phyloP scores from a whole-genome alignment of 768 basidiomycete species.

The Lepiota subincarnata region DNA sequence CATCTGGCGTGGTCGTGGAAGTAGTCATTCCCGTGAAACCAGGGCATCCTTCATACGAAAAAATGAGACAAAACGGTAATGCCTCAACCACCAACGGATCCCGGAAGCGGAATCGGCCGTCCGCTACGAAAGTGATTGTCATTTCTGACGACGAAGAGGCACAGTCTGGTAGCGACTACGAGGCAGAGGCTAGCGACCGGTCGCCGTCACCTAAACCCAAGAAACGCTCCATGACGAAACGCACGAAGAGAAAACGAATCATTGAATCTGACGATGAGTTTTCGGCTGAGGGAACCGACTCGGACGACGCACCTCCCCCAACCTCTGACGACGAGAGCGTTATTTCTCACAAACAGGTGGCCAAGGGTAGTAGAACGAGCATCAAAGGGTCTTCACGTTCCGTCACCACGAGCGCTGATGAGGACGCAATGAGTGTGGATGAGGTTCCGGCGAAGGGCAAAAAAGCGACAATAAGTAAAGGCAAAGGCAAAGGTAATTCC shows the following conservation, averaged over 20 bases:
- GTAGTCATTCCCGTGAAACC: conserved; percentile 47
- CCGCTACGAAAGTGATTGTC: conserved; percentile 35
- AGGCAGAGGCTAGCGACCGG: conserved; percentile 18
- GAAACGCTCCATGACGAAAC: conserved; percentile 15
- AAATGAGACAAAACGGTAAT: conserved; percentile 21
- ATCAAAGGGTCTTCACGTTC: conserved; percentile 20
- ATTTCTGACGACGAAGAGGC: conserved; percentile 50
- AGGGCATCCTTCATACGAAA: conserved; percentile 15
- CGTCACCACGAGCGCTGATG: conserved; percentile 23
- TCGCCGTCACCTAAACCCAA: conserved; percentile 24
- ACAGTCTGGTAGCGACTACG: conserved; percentile 24
- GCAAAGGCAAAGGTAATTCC: conserved; percentile 29
- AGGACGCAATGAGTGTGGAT: conserved; percentile 59
- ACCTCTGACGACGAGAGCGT: conserved; percentile 13
- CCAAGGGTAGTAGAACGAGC: conserved; percentile 16
- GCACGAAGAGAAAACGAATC: conserved; percentile 9
- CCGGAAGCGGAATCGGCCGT: conserved; percentile 36
- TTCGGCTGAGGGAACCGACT: conserved; percentile 13
- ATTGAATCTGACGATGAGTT: conserved; percentile 17
- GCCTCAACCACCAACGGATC: conserved; percentile 36
- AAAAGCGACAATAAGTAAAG: conserved; percentile 34
- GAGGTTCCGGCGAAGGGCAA: conserved; percentile 28
- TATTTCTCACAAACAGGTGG: neutral
- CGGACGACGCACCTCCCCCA: conserved; percentile 14
- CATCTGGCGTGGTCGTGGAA: conserved; percentile 46